phyloP scores from a whole-genome alignment of 176 grass and related monocot genomes.

The Oryza punctata region DNA sequence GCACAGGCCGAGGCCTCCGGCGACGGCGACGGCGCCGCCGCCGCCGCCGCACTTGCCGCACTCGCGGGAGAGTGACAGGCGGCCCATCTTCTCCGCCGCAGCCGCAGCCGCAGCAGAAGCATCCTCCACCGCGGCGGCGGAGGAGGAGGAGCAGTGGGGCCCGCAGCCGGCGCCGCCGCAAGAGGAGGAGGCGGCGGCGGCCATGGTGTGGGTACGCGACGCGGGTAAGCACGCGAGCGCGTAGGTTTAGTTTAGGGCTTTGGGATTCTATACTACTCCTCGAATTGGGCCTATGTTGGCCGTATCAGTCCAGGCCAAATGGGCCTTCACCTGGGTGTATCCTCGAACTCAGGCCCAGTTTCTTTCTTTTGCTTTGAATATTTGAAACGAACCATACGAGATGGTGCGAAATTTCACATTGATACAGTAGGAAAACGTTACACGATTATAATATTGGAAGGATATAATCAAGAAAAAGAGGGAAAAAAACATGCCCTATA shows the following conservation, averaged over 20 bases:
- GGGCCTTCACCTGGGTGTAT: background rate
- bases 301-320: background rate
- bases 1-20: slow-evolving; percentile 61
- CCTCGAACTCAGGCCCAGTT: too few species aligned
- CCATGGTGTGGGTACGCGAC: slow-evolving; percentile 32
- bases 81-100: slow-evolving; percentile 32
- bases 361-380: too few species aligned
- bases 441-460: too few species aligned
- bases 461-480: too few species aligned
- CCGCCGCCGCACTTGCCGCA: slow-evolving; percentile 63
- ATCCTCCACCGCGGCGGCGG: background rate
- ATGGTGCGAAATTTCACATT: too few species aligned
- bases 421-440: too few species aligned
- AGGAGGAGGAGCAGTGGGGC: slow-evolving; percentile 42
- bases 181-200: slow-evolving; percentile 29
- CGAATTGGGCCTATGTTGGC: background rate
- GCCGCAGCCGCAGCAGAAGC: slow-evolving; percentile 22
- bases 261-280: background rate
- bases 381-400: too few species aligned
- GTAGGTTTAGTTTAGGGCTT: slow-evolving; percentile 15
- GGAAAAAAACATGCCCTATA: too few species aligned
- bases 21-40: slow-evolving; percentile 43
- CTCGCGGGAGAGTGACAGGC: slow-evolving; percentile 30
- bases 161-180: slow-evolving; percentile 51
- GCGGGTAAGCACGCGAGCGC: background rate